Base-by-base conservation (phyloP, 2,329 filamentous ascomycete genomes). In the Amphichorda felina region DNA sequence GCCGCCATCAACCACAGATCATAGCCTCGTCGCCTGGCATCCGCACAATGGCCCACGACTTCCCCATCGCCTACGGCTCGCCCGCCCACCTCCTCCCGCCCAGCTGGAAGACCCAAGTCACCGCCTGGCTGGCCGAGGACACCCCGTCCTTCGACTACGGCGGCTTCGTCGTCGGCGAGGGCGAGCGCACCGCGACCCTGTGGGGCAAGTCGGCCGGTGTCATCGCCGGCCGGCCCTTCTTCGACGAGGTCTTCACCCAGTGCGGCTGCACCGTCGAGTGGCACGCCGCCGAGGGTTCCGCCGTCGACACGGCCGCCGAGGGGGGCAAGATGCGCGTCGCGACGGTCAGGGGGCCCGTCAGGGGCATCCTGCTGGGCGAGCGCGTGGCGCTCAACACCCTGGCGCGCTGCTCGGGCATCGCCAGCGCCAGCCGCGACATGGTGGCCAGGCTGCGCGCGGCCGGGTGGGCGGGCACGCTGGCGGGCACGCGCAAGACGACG, bases 101-200 rank as follows among this genome's bases (percentile, higher is more conserved):
- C 16, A 82, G 79, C 43, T 95, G 86, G 76, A 94, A 89, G 56
- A 71, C 78, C 34, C 73, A 79, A 45, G 75, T 95, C 43, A 73
- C 79, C 17, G 63, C 73, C 50, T 98, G 91, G 91, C 80, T 95
- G 11, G 83, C 87, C 50, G 91, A 98, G 62, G 91, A 98, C 63
- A 93, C 87, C 3, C 91, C 91, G 4, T 91, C 85, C 36, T 89
- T 94, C 61, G 91, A 98, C 68, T 95, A 94, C 56, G 91, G 85
- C 50, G 91, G 91, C 41, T 98, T 94, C 58, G 91, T 98, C 6
- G 91, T 98, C 17, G 91, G 91, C 43, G 75, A 82, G 27, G 63
- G 61, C 19, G 58, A 63, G 8, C 72, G 74, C 39, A 73, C 68
- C 11, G 79, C 79, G 15, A 81, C 74, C 4, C 69, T 84, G 27